phyloP scores from a whole-genome alignment of 2,329 filamentous ascomycete species.

The Dactylonectria macrodidyma region DNA sequence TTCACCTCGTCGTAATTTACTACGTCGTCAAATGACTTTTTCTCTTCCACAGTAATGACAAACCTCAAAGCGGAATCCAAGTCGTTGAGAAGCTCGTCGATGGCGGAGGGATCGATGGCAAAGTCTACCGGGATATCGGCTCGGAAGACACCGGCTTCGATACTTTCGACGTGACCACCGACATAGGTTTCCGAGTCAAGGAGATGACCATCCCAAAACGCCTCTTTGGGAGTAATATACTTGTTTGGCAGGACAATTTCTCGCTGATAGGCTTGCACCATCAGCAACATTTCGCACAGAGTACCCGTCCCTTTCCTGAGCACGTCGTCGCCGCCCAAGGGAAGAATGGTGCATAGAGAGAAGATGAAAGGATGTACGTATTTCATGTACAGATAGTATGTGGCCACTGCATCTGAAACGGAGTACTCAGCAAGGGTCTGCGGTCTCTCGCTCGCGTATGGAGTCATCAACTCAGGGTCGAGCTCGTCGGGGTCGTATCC shows the following conservation, averaged over 20 bases:
- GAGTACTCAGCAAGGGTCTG: conserved; percentile 98
- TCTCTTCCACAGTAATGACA: conserved; percentile 86
- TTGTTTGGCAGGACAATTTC: conserved; percentile 97
- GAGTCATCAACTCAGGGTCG: conserved; percentile 97
- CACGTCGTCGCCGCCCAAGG: conserved; percentile 92
- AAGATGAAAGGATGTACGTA: conserved; percentile 99
- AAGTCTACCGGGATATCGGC: conserved; percentile 97
- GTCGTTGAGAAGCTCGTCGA: conserved; percentile 90
- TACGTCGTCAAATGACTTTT: conserved; percentile 84
- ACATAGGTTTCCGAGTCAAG: conserved; percentile 98
- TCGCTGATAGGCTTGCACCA: conserved; percentile 97
- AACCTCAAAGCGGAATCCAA: conserved; percentile 92
- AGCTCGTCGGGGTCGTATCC: conserved; percentile 99
- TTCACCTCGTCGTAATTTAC: conserved; percentile 89
- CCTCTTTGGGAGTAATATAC: conserved; percentile 89
- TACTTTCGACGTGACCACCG: conserved; percentile 98
- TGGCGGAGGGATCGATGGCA: conserved; percentile 86
- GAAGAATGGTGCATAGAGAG: conserved; percentile 96
- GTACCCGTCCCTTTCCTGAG: conserved; percentile 97
- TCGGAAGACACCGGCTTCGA: conserved; percentile 96
- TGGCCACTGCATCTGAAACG: conserved; percentile 98
- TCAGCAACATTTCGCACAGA: conserved; percentile 98
- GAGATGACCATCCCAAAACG: conserved; percentile 97
- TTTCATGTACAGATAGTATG: conserved; percentile 99
- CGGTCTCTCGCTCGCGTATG: conserved; percentile 88